Evolutionary conservation across 148 eudicot species (phyloP), one percentile per base, ranked within the genome.

Genomic region (Vaccinium darrowii): DNA sequence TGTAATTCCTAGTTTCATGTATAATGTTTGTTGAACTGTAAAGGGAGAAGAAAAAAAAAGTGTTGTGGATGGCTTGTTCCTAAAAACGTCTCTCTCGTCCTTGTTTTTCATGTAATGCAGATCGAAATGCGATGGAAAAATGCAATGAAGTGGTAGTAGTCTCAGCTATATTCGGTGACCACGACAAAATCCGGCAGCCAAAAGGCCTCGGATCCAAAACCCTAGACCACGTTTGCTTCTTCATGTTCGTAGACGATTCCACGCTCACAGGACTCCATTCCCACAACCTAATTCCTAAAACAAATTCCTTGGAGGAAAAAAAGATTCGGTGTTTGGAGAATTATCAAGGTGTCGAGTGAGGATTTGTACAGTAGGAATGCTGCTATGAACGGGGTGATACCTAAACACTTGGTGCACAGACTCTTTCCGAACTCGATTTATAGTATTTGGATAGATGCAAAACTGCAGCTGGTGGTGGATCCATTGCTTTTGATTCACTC

Each of bases 161-260:
- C 21, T 97, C 99, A 1, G 98, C 99, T 0, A 94, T 95, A 69
- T 95, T 97, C 82, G 92, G 91, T 33, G 98, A 95, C 83, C 96
- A 97, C 57, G 99, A 97, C 89, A 95, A 95, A 88, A 93, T 97
- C 83, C 84, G 99, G 72, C 99, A 97, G 80, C 99, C 99, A 62
- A 93, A 84, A 81, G 96, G 93, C 33, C 86, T 97, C 19, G 99
- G 98, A 21, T 84, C 95, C 1, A 94, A 89, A 86, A 95, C 98
- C 69, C 91, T 93, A 27, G 93, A 91, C 49, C n/a, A 73, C 18
- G 93, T 89, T 30, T 94, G 99, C 80, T 97, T 95, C 91, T 90
- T 93, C 91, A 94, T 97, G 98, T 93, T 97, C 78, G 93, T 95
- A 47, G 99, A 97, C 57, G 93, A 95, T 13, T 81, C 36, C 18